Conservation (phyloP, 495 filamentous ascomycete genomes). For the Trypethelium eluteriae region DNA sequence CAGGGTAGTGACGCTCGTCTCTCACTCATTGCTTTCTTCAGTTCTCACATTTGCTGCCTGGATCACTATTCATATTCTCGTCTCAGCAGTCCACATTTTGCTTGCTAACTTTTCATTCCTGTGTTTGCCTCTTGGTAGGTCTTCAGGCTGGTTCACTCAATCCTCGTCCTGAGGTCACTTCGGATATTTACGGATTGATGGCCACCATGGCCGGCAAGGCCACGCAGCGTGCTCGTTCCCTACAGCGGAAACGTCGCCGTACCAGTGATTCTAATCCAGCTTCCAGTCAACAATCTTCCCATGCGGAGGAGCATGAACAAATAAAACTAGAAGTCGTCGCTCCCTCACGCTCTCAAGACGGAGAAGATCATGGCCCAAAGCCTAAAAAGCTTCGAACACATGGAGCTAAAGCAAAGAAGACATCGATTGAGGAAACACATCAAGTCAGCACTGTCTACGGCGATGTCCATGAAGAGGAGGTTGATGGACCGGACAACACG, state of each 20-base stretch:
- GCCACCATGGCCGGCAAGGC: not conserved
- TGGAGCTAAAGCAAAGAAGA: not conserved
- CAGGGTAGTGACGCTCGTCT: not conserved
- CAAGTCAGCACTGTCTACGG: not conserved
- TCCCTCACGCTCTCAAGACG: not conserved
- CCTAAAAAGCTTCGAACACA: not conserved
- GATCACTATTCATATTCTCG: not conserved
- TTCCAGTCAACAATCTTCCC: not conserved
- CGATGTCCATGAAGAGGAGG: not conserved
- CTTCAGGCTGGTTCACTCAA: not conserved
- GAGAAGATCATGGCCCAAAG: not conserved
- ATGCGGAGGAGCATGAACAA: not conserved
- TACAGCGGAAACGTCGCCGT: constrained; percentile 1
- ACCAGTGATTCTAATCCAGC: not conserved
- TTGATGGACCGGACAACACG: not conserved
- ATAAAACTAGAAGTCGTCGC: not conserved
- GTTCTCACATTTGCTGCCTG: not conserved
- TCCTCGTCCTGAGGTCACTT: not conserved
- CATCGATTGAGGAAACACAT: not conserved
- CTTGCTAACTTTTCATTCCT: too few relatives aligned
- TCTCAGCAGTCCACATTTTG: not conserved
- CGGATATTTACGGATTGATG: not conserved
- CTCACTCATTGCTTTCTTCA: not conserved
- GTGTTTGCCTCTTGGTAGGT: not conserved
- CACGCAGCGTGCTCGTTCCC: not conserved